A percentile compares a stretch with the other conserved stretches of the same genome.
These are phyloP conservation scores for Lachnellula occidentalis DNA, from an alignment of 2,329 filamentous ascomycete species.

Conservation along the genomic window DNA sequence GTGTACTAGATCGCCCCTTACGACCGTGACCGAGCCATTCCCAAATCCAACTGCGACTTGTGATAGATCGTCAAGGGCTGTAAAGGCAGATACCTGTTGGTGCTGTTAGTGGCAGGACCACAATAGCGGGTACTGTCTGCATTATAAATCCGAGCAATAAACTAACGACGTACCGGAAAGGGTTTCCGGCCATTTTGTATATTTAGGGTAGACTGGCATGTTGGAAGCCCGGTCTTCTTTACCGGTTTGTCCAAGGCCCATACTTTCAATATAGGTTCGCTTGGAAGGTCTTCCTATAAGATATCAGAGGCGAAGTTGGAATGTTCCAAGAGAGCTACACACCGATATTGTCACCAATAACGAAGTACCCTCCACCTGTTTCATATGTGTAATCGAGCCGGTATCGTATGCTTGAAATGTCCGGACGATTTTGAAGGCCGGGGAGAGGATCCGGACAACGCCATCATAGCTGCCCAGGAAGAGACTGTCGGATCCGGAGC, in stretches of 20 bases:
- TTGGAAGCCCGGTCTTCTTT: slow-evolving; percentile 87
- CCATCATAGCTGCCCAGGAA: slow-evolving; percentile 86
- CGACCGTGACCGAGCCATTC: slow-evolving; percentile 89
- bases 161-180: slow-evolving; percentile 64
- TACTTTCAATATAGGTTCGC: slow-evolving; percentile 88
- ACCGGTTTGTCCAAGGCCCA: slow-evolving; percentile 93
- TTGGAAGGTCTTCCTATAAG: slow-evolving; percentile 73
- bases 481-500: slow-evolving; percentile 81
- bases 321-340: slow-evolving; percentile 19
- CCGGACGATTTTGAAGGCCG: slow-evolving; percentile 78
- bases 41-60: slow-evolving; percentile 94
- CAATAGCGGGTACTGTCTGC: background rate
- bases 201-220: slow-evolving; percentile 77
- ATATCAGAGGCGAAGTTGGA: slow-evolving; percentile 24
- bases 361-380: slow-evolving; percentile 81
- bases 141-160: background rate
- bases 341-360: slow-evolving; percentile 76
- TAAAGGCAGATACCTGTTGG: slow-evolving; percentile 73
- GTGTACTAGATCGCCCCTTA: slow-evolving; percentile 90
- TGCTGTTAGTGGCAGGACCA: background rate
- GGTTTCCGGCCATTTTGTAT: slow-evolving; percentile 88
- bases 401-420: slow-evolving; percentile 81
- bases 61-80: slow-evolving; percentile 78
- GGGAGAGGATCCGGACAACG: slow-evolving; percentile 78
- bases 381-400: slow-evolving; percentile 82